These are phyloP conservation scores for Desmodesmus armatus DNA, from an alignment of 139 green algal genomes.

Conservation along the genomic window DNA sequence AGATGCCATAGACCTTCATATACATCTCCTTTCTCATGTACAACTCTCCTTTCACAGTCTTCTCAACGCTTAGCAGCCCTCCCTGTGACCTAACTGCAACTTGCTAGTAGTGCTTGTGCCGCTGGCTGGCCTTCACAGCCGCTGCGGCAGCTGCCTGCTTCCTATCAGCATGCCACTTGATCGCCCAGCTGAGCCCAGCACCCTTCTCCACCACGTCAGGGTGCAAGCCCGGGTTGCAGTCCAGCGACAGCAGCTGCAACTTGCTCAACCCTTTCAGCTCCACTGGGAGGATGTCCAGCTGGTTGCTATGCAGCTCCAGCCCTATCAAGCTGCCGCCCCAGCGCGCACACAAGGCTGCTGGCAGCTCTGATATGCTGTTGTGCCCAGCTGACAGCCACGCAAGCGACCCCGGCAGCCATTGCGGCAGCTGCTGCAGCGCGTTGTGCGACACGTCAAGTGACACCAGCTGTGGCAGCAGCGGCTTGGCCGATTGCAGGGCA, in stretches of 20 bases:
- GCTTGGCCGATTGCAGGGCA: neutral
- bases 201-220: neutral
- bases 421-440: conserved; percentile 27
- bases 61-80: neutral
- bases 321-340: neutral
- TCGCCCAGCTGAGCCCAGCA: neutral
- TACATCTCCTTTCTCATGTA: no score
- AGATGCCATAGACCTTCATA: no score
- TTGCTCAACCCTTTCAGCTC: neutral
- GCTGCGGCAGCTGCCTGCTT: conserved; percentile 10
- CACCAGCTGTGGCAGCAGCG: neutral
- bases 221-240: conserved; percentile 23
- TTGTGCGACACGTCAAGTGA: conserved; percentile 21
- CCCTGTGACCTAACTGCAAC: neutral
- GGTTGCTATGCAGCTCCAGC: conserved; percentile 37
- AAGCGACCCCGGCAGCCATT: neutral
- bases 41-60: neutral
- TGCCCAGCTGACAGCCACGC: neutral
- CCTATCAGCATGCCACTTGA: neutral
- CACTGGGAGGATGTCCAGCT: neutral
- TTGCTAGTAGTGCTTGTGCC: neutral
- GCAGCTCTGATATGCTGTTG: neutral
- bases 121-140: neutral
- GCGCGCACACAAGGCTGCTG: neutral
- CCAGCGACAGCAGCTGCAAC: conserved; percentile 14